Evolutionary conservation across 2,329 filamentous ascomycete genomes (phyloP), one percentile per base, ranked within the genome.

Genomic region (Bisporella sp.): DNA sequence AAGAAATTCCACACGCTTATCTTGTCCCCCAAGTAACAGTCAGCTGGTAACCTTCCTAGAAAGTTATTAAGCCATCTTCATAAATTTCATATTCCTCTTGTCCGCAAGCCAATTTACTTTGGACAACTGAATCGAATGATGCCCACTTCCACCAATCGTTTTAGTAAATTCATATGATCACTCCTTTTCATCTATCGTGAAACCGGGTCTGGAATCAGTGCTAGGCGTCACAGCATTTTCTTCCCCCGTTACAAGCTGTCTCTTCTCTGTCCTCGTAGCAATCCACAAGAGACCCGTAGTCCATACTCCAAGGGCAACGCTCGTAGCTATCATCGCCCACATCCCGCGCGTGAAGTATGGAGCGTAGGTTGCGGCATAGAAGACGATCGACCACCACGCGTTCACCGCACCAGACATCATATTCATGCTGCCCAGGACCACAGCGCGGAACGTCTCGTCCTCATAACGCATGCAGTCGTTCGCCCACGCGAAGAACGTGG

Each of bases 401-500:
- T 88, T 87, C 5, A 88, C 72, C 0, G 81, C 79, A 59, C 84
- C 85, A 59, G 74, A 85, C 1, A 79, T 79, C 58, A 83, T 68
- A 53, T 87, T 88, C 85, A 89, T 89, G 9, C 80, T 79, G 0
- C 84, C 84, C 35, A 89, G 76, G 0, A 88, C 84, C 1, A 88
- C 75, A 2, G 76, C 80, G 4, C 85, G 72, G 43, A 81, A 74
- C 21, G 77, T 75, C 52, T 85, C 78, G 58, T 86, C 78, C 49
- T 77, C 76, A 6, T 81, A 73, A 69, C 85, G 77, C 2, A 81
- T 79, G 3, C 56, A 58, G 59, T 87, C 84, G 57, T 89, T 88
- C 28, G 82, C 84, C 84, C 84, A 88, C 0, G 85, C 84, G 57
- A 89, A 88, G 58, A 88, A 87, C 0, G 81, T 85, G 1, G 85